These are phyloP conservation scores for Aspergillus felis DNA, from an alignment of 2,329 filamentous ascomycete genomes.

Conservation along the genomic window DNA sequence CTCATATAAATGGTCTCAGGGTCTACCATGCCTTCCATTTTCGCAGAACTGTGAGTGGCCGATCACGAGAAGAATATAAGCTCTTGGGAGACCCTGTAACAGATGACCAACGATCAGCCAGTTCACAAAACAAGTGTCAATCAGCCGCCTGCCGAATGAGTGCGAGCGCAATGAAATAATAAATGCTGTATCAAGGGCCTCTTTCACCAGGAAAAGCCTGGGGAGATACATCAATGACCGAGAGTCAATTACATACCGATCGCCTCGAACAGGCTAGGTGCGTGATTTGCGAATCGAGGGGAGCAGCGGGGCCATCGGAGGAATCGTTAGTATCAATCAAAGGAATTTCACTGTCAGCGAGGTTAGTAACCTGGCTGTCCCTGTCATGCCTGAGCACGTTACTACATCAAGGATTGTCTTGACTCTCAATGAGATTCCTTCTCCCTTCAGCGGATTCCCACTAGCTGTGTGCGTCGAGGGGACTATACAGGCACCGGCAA, in stretches of 20 bases:
- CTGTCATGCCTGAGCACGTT: neutral
- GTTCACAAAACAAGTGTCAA: neutral
- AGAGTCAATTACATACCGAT: constrained; percentile 5
- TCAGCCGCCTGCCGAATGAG: neutral
- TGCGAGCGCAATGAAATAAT: neutral
- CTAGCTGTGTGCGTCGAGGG: neutral
- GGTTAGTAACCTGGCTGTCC: constrained; percentile 3
- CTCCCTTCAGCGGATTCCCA: neutral
- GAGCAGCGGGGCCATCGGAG: constrained; percentile 1
- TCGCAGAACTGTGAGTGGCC: constrained; percentile 11
- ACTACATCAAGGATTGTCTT: constrained; percentile 14
- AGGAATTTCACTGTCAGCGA: constrained; percentile 3
- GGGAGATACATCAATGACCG: neutral
- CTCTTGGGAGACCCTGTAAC: neutral
- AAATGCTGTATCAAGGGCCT: neutral
- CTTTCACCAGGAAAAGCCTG: neutral
- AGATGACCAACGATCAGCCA: neutral
- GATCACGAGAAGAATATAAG: neutral
- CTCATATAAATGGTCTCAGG: constrained; percentile 92
- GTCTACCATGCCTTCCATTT: constrained; percentile 60
- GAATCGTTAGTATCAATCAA: constrained; percentile 2
- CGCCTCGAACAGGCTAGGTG: neutral
- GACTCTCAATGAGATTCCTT: constrained; percentile 5
- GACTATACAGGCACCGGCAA: neutral
- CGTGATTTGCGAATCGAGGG: constrained; percentile 4